phyloP scores from a whole-genome alignment of 1,284 basidiomycete species.

The Athelia psychrophila region DNA sequence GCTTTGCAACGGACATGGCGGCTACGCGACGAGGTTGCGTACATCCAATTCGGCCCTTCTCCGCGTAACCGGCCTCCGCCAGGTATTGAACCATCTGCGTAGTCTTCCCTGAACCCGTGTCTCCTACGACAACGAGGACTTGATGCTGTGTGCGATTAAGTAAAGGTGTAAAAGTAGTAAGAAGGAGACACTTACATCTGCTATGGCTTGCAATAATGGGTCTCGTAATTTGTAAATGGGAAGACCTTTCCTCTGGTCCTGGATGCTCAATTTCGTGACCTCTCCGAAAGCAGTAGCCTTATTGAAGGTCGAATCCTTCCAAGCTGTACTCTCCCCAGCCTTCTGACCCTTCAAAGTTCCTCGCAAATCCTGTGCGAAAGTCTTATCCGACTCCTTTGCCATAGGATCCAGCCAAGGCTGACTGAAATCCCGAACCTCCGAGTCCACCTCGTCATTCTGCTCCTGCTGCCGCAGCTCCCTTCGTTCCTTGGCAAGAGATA shows the following conservation, averaged over 20 bases:
- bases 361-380: conserved; percentile 93
- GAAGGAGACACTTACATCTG: conserved; percentile 58
- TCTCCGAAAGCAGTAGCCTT: conserved; percentile 97
- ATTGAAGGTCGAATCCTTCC: conserved; percentile 94
- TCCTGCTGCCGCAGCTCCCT: conserved; percentile 94
- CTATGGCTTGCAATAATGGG: conserved; percentile 87
- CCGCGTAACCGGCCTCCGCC: conserved; percentile 86
- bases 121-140: conserved; percentile 92
- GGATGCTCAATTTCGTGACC: conserved; percentile 87
- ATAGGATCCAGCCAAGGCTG: conserved; percentile 98
- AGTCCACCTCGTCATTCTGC: conserved; percentile 91
- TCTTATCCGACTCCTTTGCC: conserved; percentile 82
- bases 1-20: conserved; percentile 99
- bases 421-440: conserved; percentile 89
- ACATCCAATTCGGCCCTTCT: conserved; percentile 89
- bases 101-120: conserved; percentile 93
- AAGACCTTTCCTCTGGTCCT: conserved; percentile 88
- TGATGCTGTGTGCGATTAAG: conserved; percentile 70
- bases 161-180: conserved; percentile 4
- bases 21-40: conserved; percentile 99
- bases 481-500: conserved; percentile 92
- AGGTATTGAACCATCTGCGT: conserved; percentile 95
- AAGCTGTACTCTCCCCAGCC: conserved; percentile 80
- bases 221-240: conserved; percentile 98
- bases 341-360: conserved; percentile 83